Evolutionary conservation across 2,329 filamentous ascomycete species (phyloP), one percentile per base, ranked within the genome.

Genomic region (Byssoonygena ceratinophila): DNA sequence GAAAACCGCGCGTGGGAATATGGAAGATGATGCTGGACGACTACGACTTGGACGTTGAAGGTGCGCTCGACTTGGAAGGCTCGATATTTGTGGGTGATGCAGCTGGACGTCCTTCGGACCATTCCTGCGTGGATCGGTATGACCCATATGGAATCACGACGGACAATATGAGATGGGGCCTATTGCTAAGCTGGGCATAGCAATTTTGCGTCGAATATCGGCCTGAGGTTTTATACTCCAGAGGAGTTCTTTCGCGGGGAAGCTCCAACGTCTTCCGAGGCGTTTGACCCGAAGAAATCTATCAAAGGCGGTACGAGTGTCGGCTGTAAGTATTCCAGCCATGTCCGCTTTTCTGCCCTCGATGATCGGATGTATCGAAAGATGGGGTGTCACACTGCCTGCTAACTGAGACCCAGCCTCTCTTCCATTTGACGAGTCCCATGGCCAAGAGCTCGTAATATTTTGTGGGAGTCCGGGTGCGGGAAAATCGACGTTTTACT

Each of bases 61-160:
- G 49, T 20, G 43, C 25, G n/a, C 68, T 94, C n/a, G 84, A 95
- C 65, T 66, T 86, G 31, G 70, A 77, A 14, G 72, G 75, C 2
- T 94, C 87, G 22, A 74, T 96, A 57, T 96, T 95, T 64, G 82
- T 98, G 41, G 92, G 92, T 41, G 92, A 98, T 71, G 92, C 92
- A 46, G 81, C 76, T 50, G 81, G 64, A 63, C 66, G 69, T 52
- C 70, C 65, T 37, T 76, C 76, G 51, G 80, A 83, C 65, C 75
- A 82, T 69, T 78, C 79, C 14, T 74, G 73, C 61, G 77, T 74
- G 11, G 81, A 84, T 66, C 74, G 78, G 77, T 80, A 62, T 43
- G 48, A 40, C 36, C n/a, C n/a, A 51, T 25, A 39, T 43, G 40
- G 40, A 36, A 25, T 16, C 11, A 7, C 11, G 34, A n/a, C 7